These are phyloP conservation scores for Solanum appendiculatum DNA, from an alignment of 257 asterid genomes.

Conservation along the genomic window DNA sequence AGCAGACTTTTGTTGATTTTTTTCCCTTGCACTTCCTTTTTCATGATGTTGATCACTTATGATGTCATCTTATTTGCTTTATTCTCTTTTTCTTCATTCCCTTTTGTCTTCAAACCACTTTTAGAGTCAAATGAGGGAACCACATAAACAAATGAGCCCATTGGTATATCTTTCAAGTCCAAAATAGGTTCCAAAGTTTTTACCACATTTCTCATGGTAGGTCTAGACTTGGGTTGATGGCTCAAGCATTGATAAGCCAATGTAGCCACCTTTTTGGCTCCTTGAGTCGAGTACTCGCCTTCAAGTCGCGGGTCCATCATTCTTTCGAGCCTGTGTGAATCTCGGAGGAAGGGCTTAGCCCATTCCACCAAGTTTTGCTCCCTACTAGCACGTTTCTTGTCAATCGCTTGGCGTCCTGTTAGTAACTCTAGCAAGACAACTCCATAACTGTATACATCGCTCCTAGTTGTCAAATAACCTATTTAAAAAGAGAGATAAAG, in stretches of 20 bases:
- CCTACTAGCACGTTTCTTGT: slow-evolving; percentile 42
- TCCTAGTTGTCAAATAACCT: slow-evolving; percentile 72
- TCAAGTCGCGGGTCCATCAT: slow-evolving; percentile 62
- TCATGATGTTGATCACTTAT: background rate
- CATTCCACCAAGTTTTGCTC: slow-evolving; percentile 65
- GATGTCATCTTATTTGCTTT: background rate
- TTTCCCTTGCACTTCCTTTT: background rate
- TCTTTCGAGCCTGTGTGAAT: slow-evolving; percentile 40
- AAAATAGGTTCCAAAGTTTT: slow-evolving; percentile 40
- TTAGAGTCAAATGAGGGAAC: slow-evolving; percentile 16
- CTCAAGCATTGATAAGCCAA: slow-evolving; percentile 60
- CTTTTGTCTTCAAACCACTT: slow-evolving; percentile 1
- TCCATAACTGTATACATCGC: slow-evolving; percentile 70
- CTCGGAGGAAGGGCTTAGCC: slow-evolving; percentile 61
- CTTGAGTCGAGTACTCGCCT: slow-evolving; percentile 55
- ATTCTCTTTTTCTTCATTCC: slow-evolving; percentile 1
- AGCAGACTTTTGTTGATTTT: slow-evolving; percentile 26
- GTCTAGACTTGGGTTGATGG: slow-evolving; percentile 49
- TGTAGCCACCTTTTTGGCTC: slow-evolving; percentile 56
- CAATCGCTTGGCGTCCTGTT: slow-evolving; percentile 51
- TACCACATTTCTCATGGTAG: slow-evolving; percentile 54
- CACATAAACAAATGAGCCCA: slow-evolving; percentile 47
- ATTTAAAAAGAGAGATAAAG: background rate
- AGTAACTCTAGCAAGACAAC: slow-evolving; percentile 65
- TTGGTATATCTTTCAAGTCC: slow-evolving; percentile 33